Percentiles rank a stretch among this genome's conserved stretches.
These are phyloP conservation scores for Podaxis sp. DNA, from an alignment of 768 basidiomycete genomes.

Conservation along the genomic window DNA sequence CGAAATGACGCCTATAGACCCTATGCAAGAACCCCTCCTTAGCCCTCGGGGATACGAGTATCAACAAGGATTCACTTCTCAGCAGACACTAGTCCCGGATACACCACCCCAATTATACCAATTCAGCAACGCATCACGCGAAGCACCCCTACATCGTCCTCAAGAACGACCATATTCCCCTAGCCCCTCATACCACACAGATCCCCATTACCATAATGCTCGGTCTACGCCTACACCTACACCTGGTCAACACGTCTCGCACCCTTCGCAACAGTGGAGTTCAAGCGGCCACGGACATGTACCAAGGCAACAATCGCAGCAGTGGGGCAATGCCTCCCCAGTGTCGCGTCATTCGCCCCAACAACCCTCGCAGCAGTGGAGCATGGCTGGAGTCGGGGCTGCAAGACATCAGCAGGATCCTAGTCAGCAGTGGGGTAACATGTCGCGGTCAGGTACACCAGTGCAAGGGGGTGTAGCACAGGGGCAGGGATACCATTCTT, in stretches of 20 bases:
- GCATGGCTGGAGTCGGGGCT: background rate
- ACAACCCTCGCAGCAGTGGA: constrained; percentile 7
- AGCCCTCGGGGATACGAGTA: constrained; percentile 31
- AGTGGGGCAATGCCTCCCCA: constrained; percentile 5
- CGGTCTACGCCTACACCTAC: constrained; percentile 12
- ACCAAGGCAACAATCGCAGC: constrained; percentile 16
- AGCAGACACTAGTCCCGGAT: constrained; percentile 37
- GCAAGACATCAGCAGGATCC: background rate
- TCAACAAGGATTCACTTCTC: constrained; percentile 33
- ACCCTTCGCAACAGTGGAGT: constrained; percentile 13
- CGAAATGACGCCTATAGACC: constrained; percentile 58
- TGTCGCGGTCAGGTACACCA: constrained; percentile 2
- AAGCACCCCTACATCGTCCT: constrained; percentile 66
- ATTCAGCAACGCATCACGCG: constrained; percentile 38
- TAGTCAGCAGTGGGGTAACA: constrained; percentile 7
- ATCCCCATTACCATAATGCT: constrained; percentile 14
- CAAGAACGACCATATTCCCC: constrained; percentile 39
- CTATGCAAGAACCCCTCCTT: constrained; percentile 63
- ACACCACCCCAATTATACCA: constrained; percentile 43
- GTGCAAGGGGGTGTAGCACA: background rate
- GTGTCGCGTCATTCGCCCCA: constrained; percentile 9
- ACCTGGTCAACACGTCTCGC: constrained; percentile 14
- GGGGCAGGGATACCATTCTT: background rate
- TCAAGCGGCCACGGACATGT: constrained; percentile 11
- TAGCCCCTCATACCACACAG: constrained; percentile 27